These are phyloP conservation scores for Xylariaceae sp. DNA, from an alignment of 2,329 filamentous ascomycete species.

Conservation along the genomic window DNA sequence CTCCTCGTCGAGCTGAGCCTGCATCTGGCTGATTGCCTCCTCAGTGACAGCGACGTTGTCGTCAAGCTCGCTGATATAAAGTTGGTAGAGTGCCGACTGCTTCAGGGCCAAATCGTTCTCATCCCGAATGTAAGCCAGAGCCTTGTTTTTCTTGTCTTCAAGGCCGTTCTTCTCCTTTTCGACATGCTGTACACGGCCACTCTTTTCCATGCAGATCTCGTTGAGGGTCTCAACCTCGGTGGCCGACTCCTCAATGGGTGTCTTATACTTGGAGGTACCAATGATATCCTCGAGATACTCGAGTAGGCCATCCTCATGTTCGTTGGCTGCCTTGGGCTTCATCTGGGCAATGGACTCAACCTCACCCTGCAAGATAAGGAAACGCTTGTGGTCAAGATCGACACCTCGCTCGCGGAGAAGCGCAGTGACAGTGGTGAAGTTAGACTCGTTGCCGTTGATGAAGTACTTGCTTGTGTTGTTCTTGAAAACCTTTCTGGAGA, in stretches of 20 bases:
- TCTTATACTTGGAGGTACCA: slow-evolving; percentile 97
- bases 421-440: slow-evolving; percentile 88
- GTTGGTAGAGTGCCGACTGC: slow-evolving; percentile 88
- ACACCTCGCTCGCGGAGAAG: slow-evolving; percentile 86
- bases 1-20: slow-evolving; percentile 82
- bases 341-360: slow-evolving; percentile 99
- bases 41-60: slow-evolving; percentile 88
- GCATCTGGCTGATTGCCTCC: slow-evolving; percentile 89
- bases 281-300: slow-evolving; percentile 99
- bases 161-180: slow-evolving; percentile 94
- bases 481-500: slow-evolving; percentile 92
- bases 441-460: slow-evolving; percentile 87
- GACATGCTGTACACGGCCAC: slow-evolving; percentile 90
- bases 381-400: slow-evolving; percentile 96
- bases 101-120: slow-evolving; percentile 92
- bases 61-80: slow-evolving; percentile 84
- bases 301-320: slow-evolving; percentile 93
- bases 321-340: slow-evolving; percentile 93
- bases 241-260: slow-evolving; percentile 92
- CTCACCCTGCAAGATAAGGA: slow-evolving; percentile 94
- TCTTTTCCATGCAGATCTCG: slow-evolving; percentile 94
- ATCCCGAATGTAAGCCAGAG: slow-evolving; percentile 82
- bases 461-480: slow-evolving; percentile 99
- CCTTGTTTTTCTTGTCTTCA: slow-evolving; percentile 96
- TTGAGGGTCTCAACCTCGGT: slow-evolving; percentile 89